These are phyloP conservation scores for Gynostemma pentaphyllum DNA, from an alignment of 306 rosid species.

Conservation along the genomic window DNA sequence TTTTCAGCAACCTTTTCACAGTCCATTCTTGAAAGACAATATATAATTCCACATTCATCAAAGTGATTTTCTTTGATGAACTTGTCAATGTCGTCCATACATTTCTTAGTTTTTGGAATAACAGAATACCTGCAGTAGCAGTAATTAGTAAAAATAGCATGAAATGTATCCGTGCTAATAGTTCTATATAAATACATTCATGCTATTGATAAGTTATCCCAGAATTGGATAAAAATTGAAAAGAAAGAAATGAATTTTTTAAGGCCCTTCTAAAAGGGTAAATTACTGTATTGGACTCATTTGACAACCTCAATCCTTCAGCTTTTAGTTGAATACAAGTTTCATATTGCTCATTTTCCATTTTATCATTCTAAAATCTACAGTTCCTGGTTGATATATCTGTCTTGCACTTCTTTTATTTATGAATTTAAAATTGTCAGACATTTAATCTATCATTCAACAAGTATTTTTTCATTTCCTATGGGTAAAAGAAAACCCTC, in stretches of 20 bases:
- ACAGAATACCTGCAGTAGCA: conserved; percentile 63
- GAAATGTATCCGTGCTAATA: not conserved
- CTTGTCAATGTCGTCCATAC: conserved; percentile 83
- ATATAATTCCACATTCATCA: conserved; percentile 93
- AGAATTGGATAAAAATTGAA: not conserved
- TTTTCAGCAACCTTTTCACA: conserved; percentile 94
- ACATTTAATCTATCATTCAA: not conserved
- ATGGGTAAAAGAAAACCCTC: not conserved
- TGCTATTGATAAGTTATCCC: not conserved
- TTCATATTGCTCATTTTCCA: not conserved
- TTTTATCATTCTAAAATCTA: too few relatives aligned
- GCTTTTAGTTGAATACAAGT: not conserved
- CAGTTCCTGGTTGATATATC: not conserved
- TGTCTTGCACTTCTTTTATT: not conserved
- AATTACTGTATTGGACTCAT: not conserved
- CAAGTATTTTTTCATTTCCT: not conserved
- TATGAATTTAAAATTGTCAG: not conserved
- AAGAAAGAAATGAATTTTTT: not conserved
- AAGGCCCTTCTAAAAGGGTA: not conserved
- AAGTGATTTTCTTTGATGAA: conserved; percentile 73
- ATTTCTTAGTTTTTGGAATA: conserved; percentile 78
- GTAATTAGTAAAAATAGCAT: not conserved
- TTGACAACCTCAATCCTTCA: not conserved
- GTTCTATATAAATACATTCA: not conserved
- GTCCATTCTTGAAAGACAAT: conserved; percentile 97